Conservation (phyloP, 768 basidiomycete species). For the Cystobasidium tubakii region DNA sequence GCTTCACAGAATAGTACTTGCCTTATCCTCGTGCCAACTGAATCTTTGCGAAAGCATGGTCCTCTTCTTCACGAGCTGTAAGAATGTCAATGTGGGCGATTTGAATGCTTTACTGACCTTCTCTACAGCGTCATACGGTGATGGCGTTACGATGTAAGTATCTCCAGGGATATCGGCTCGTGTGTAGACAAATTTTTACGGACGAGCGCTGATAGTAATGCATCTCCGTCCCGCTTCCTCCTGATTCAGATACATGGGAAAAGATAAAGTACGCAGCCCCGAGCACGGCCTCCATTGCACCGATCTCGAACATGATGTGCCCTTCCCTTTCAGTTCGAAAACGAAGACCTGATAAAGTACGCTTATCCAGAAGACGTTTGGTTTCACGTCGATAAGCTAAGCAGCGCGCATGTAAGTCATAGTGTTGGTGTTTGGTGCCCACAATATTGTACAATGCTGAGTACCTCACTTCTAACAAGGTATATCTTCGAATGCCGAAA, state of each 20-base stretch:
- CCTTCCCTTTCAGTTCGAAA: slow-evolving; percentile 51
- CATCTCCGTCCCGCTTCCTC: too few species aligned
- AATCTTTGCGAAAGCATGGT: slow-evolving; percentile 53
- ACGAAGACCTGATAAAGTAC: slow-evolving; percentile 91
- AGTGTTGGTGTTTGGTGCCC: too few species aligned
- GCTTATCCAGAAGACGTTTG: slow-evolving; percentile 54
- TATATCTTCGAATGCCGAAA: slow-evolving; percentile 82
- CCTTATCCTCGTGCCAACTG: neutral
- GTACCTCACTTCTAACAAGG: too few species aligned
- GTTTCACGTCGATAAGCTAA: slow-evolving; percentile 89
- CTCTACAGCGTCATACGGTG: slow-evolving; percentile 23
- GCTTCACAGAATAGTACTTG: too few species aligned
- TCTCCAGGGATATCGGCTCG: slow-evolving; percentile 1
- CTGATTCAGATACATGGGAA: slow-evolving; percentile 52
- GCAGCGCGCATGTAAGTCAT: slow-evolving; percentile 27
- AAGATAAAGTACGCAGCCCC: slow-evolving; percentile 91
- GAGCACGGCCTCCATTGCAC: too few species aligned
- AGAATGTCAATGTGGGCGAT: slow-evolving; percentile 44
- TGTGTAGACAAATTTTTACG: neutral
- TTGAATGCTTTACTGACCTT: neutral
- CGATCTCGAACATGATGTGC: neutral
- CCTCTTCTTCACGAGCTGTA: slow-evolving; percentile 60
- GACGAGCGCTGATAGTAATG: too few species aligned
- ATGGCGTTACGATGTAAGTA: slow-evolving; percentile 36
- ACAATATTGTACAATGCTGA: too few species aligned